These are phyloP conservation scores for Chrysanthemum seticuspe DNA, from an alignment of 129 eudicot genomes.

Conservation along the genomic window DNA sequence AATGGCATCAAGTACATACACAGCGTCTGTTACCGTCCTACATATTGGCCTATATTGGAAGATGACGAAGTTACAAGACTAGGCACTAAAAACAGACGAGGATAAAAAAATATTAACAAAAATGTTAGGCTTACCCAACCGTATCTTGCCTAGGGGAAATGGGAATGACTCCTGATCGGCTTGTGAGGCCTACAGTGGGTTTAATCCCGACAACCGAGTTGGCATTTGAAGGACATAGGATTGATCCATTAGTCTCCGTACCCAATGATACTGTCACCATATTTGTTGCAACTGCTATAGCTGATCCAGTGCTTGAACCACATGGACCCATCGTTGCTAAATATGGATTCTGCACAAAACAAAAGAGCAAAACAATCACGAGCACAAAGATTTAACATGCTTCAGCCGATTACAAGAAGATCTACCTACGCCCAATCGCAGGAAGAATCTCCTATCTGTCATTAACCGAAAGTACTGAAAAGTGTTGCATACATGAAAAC, in stretches of 20 bases:
- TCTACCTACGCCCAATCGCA: too few species aligned
- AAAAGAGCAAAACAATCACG: not conserved
- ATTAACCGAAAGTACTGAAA: too few species aligned
- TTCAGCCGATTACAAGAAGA: too few species aligned
- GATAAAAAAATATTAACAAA: not conserved
- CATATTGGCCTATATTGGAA: conserved; percentile 50
- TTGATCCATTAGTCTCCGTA: conserved; percentile 78
- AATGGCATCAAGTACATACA: conserved; percentile 56
- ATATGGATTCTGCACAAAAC: conserved; percentile 67
- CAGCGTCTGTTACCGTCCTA: conserved; percentile 66
- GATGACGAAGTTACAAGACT: too few species aligned
- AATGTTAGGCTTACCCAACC: conserved; percentile 45
- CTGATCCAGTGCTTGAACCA: conserved; percentile 93
- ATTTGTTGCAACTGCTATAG: conserved; percentile 73
- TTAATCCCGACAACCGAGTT: conserved; percentile 67
- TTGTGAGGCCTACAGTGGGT: conserved; percentile 73
- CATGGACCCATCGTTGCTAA: conserved; percentile 48
- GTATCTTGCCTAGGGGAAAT: conserved; percentile 75
- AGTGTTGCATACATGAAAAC: too few species aligned
- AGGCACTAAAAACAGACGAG: too few species aligned
- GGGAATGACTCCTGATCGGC: conserved; percentile 71
- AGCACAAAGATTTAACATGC: too few species aligned
- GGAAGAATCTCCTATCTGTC: too few species aligned
- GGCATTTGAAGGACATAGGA: conserved; percentile 52
- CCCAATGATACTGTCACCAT: conserved; percentile 69